Evolutionary conservation across 1,139 yeast species (phyloP), one percentile per base, ranked within the genome.

Genomic region (Debaryomyces nepalensis): DNA sequence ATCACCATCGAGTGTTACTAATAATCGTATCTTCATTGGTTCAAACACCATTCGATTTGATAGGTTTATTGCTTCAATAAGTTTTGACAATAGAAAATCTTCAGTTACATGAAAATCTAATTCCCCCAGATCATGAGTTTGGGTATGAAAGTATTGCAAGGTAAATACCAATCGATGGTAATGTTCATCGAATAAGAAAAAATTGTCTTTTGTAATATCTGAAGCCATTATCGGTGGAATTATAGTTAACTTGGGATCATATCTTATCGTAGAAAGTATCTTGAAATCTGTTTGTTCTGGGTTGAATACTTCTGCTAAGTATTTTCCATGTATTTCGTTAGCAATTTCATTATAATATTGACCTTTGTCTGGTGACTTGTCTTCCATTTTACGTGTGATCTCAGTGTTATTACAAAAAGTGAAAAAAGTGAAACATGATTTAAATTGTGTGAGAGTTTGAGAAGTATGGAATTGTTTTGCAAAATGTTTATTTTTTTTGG

Each of bases 151-250:
- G 59, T 73, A 84, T 18, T 61, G 53, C 6, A 83, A 54, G 0
- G 89, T 65, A 47, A 74, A 74, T 33, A 74, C 67, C 18, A 88
- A 60, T 37, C 97, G 68, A 39, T 75, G 72, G 33, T 74, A 67
- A 60, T 90, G 97, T 47, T 81, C 81, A 14, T 75, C 72, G 20
- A 87, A 65, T 24, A 88, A 67, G 50, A 86, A 82, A 61, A 84
- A 84, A 45, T 81, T 63, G 33, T 54, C 56, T 18, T 54, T 53
- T 0, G 62, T 50, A 29, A 73, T 59, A 12, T 66, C 61, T 5
- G 53, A 46, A 5, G 61, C 60, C 4, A 51, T 47, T 5, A 50
- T 38, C 9, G 77, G 69, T 11, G 56, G 53, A 3, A 44, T 22
- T 0, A 48, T 40, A 4, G 75, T 59, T 12, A 82, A 53, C 2